phyloP scores from a whole-genome alignment of 2,329 filamentous ascomycete genomes.

The Fusarium musae region DNA sequence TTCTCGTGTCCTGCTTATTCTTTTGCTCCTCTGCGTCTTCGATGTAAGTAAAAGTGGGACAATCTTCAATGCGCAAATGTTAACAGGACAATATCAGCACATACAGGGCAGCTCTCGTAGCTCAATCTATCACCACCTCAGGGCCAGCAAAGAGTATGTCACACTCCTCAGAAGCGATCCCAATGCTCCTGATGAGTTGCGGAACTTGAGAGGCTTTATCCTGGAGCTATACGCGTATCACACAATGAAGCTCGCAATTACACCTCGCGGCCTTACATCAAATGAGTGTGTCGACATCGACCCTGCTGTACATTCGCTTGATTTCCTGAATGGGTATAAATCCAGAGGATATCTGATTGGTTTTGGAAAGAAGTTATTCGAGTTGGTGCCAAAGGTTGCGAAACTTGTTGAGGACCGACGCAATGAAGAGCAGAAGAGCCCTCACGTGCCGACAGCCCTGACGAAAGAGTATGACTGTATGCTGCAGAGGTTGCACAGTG shows the following conservation, averaged over 20 bases:
- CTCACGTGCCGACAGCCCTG: accelerated
- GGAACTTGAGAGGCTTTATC: not conserved
- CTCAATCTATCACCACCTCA: not conserved
- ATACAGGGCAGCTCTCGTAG: not conserved
- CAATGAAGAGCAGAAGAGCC: not conserved
- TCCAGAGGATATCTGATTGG: not conserved
- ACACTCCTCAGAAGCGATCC: not conserved
- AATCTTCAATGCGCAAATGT: accelerated
- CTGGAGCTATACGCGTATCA: conserved; percentile 9
- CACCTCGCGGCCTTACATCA: not conserved
- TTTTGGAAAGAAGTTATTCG: not conserved
- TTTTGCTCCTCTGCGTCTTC: conserved; percentile 5
- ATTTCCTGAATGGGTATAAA: not conserved
- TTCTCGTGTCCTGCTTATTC: not conserved
- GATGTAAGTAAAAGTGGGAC: not conserved
- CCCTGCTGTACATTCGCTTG: not conserved
- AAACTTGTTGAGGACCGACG: not conserved
- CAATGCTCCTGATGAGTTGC: not conserved
- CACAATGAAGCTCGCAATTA: not conserved
- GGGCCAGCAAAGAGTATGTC: not conserved
- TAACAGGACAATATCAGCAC: not conserved
- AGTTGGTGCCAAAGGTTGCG: not conserved
- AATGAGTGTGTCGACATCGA: not conserved
- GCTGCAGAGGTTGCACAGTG: not conserved
- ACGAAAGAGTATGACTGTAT: not conserved